Evolutionary conservation across 2,329 filamentous ascomycete species (phyloP), one percentile per base, ranked within the genome.

Genomic region (Penicillium sp.): DNA sequence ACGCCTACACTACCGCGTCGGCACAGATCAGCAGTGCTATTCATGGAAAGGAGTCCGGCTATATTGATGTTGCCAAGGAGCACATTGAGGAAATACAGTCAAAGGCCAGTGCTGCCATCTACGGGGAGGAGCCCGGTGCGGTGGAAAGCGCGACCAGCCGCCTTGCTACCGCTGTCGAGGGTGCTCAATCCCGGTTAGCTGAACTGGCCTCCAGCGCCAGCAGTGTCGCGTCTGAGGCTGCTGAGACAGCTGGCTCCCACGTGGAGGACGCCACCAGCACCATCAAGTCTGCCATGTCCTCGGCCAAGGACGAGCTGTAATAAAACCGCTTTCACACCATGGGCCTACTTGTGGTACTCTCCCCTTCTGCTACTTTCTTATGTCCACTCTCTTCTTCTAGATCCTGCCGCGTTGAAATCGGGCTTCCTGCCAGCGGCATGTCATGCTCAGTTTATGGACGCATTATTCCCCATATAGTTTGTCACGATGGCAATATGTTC

Each of bases 91-190:
- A 79, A n/a, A 81, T 84, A 6, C 83, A 81, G 8, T 75, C 77
- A 8, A 82, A 80, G 42, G 85, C 85, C 10, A 81, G 83, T 58
- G 75, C 75, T 25, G 84, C 81, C 2, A 82, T 88, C 53, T 87
- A 85, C 62, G 81, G 81, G 4, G 77, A 78, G 16, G 69, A 76
- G 57, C 67, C 75, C 37, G 70, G 69, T n/a, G 70, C 65, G n/a
- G 44, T 74, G 13, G 70, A 73, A 44, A 72, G 70, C 21, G 71
- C 69, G 27, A 69, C 67, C n/a, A 66, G 59, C 44, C 62, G 65
- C 37, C 68, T 75, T 45, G 60, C 64, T 11, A 65, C 55, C 9
- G 69, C 75, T 21, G 65, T 77, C 31, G 72, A 75, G 57, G 74
- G 69, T 50, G 76, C 75, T 11, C 68, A 70, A 53, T 65, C 67